Conservation (phyloP, 768 basidiomycete genomes). For the Leucocoprinus birnbaumii region DNA sequence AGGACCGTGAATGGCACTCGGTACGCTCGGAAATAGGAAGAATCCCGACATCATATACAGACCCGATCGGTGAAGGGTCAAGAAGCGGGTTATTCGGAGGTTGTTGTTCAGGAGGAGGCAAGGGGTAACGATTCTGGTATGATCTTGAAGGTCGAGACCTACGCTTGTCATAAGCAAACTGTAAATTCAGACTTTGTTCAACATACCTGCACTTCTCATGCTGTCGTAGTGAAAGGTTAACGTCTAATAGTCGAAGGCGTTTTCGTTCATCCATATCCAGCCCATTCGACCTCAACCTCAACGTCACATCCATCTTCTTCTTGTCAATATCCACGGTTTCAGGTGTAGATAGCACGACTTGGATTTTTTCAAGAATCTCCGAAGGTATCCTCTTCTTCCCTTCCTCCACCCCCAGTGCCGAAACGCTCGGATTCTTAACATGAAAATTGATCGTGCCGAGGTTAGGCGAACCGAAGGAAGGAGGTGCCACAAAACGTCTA, state of each 20-base stretch:
- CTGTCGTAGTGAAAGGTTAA: slow-evolving; percentile 60
- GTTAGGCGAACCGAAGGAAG: slow-evolving; percentile 28
- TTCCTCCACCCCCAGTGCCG: slow-evolving; percentile 17
- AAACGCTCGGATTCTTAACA: slow-evolving; percentile 32
- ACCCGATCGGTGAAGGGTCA: slow-evolving; percentile 51
- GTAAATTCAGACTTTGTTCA: background rate
- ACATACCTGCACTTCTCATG: slow-evolving; percentile 61
- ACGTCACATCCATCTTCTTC: slow-evolving; percentile 46
- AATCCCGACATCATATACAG: slow-evolving; percentile 47
- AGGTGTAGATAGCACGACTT: slow-evolving; percentile 64
- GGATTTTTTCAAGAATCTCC: slow-evolving; percentile 57
- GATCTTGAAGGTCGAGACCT: slow-evolving; percentile 41
- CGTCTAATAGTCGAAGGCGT: slow-evolving; percentile 52
- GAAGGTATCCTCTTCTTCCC: slow-evolving; percentile 37
- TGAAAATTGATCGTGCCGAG: slow-evolving; percentile 38
- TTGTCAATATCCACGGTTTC: slow-evolving; percentile 45
- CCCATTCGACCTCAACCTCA: slow-evolving; percentile 59
- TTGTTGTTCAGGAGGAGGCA: slow-evolving; percentile 55
- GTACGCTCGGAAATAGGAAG: slow-evolving; percentile 20
- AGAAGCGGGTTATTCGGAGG: slow-evolving; percentile 63
- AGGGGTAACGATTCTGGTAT: slow-evolving; percentile 45
- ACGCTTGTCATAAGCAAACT: background rate
- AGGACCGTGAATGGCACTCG: slow-evolving; percentile 29
- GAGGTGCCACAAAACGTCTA: slow-evolving; percentile 50
- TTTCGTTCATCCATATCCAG: slow-evolving; percentile 46